Percentiles rank a stretch among this genome's conserved stretches.
These are phyloP conservation scores for Tricholoma sp. DNA, from an alignment of 768 basidiomycete species.

Conservation along the genomic window DNA sequence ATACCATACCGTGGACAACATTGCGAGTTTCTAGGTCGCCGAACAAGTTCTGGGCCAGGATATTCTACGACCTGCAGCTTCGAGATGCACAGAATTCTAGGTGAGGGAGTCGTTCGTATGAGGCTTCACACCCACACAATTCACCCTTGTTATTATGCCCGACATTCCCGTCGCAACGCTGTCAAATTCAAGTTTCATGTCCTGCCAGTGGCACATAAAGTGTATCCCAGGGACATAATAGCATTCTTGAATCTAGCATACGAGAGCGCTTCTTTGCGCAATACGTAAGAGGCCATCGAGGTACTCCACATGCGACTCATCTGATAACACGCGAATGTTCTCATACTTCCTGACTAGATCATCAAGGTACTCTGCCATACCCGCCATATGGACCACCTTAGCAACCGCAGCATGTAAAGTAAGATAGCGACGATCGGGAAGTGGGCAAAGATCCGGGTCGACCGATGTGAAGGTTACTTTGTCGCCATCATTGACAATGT, in stretches of 20 bases:
- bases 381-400: neutral
- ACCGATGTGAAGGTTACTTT: neutral
- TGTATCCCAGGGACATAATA: no score
- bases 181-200: no score
- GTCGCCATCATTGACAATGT: neutral
- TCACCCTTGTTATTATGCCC: no score
- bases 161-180: no score
- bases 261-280: neutral
- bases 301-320: neutral
- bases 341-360: neutral
- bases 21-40: no score
- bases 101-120: no score
- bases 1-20: no score
- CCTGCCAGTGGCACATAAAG: no score
- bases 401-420: neutral
- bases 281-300: neutral
- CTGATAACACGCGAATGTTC: neutral
- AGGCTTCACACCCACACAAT: no score
- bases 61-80: no score
- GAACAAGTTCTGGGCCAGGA: no score
- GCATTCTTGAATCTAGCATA: neutral
- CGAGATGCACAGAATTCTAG: no score
- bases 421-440: neutral
- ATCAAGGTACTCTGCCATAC: neutral
- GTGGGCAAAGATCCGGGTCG: neutral